phyloP scores from a whole-genome alignment of 1,284 basidiomycete genomes.

The Sutorius eximius region DNA sequence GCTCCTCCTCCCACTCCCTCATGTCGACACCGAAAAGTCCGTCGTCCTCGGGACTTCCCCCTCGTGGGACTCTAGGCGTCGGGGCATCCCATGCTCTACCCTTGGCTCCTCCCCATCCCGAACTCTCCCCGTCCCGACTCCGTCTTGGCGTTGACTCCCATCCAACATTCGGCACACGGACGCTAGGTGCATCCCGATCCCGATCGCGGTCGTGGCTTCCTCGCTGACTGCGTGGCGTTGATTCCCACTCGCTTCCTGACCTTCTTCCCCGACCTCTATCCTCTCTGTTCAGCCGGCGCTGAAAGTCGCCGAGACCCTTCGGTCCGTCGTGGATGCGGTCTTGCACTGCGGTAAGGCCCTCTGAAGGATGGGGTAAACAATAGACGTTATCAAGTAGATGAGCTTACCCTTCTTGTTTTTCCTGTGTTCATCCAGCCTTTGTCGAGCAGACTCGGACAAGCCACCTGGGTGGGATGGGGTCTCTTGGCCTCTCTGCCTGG shows the following conservation, averaged over 20 bases:
- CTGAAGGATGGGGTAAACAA: slow-evolving; percentile 7
- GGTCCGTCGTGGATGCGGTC: slow-evolving; percentile 23
- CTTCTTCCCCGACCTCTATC: slow-evolving; percentile 33
- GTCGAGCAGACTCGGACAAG: slow-evolving; percentile 71
- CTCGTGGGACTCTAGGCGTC: slow-evolving; percentile 70
- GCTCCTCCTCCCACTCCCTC: slow-evolving; percentile 95
- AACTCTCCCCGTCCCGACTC: slow-evolving; percentile 47
- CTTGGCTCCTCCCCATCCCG: slow-evolving; percentile 57
- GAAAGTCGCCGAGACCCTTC: slow-evolving; percentile 38
- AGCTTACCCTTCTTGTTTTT: slow-evolving; percentile 56
- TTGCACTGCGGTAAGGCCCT: slow-evolving; percentile 30
- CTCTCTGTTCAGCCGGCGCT: slow-evolving; percentile 38
- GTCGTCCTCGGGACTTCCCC: slow-evolving; percentile 64
- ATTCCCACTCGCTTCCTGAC: slow-evolving; percentile 53
- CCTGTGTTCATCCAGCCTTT: slow-evolving; percentile 75
- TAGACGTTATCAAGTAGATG: accelerated
- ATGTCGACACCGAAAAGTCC: slow-evolving; percentile 59
- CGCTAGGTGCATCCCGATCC: slow-evolving; percentile 79
- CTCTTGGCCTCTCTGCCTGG: slow-evolving; percentile 79
- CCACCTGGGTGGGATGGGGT: slow-evolving; percentile 94
- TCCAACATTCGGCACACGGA: slow-evolving; percentile 83
- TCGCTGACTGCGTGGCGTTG: slow-evolving; percentile 69
- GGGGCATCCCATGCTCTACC: slow-evolving; percentile 82
- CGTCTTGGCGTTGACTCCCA: slow-evolving; percentile 88
- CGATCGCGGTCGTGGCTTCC: slow-evolving; percentile 58